Percentiles rank a stretch among this genome's conserved stretches.
Conservation (phyloP, 176 grass and related monocot species). For the Tuctoria greenei region DNA sequence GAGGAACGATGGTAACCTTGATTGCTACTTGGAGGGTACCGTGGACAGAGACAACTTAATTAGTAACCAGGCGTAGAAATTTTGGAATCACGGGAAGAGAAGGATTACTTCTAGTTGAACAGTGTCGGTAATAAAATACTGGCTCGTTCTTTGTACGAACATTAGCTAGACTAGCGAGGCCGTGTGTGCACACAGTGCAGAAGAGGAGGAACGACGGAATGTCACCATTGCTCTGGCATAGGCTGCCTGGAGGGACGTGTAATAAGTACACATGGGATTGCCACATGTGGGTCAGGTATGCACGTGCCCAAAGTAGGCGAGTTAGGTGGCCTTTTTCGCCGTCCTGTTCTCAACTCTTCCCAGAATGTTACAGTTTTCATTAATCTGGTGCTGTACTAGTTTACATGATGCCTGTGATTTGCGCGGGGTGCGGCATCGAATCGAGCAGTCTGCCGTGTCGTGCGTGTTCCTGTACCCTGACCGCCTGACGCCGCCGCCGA, state of each 20-base stretch:
- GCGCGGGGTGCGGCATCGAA: not conserved
- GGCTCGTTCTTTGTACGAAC: not conserved
- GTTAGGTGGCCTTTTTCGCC: constrained; percentile 20
- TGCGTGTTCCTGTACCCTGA: not conserved
- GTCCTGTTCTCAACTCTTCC: not conserved
- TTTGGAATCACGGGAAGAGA: not conserved
- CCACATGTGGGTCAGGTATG: constrained; percentile 18
- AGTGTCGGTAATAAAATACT: not conserved
- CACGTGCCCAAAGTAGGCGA: constrained; percentile 33
- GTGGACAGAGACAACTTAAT: too few relatives aligned
- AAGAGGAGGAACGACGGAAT: not conserved
- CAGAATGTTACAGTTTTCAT: not conserved
- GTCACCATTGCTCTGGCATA: too few relatives aligned
- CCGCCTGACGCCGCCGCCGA: not conserved
- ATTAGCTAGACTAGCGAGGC: too few relatives aligned
- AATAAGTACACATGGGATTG: constrained; percentile 33
- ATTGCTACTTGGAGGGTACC: not conserved
- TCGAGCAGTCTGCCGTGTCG: not conserved
- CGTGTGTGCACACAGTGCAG: not conserved
- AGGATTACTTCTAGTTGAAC: not conserved
- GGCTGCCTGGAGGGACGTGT: not conserved
- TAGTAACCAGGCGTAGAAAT: not conserved
- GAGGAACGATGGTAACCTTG: not conserved
- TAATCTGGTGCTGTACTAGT: not conserved
- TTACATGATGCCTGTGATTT: not conserved